Evolutionary conservation across 2,329 filamentous ascomycete genomes (phyloP), one percentile per base, ranked within the genome.

Genomic region (Exserohilum rostratum): DNA sequence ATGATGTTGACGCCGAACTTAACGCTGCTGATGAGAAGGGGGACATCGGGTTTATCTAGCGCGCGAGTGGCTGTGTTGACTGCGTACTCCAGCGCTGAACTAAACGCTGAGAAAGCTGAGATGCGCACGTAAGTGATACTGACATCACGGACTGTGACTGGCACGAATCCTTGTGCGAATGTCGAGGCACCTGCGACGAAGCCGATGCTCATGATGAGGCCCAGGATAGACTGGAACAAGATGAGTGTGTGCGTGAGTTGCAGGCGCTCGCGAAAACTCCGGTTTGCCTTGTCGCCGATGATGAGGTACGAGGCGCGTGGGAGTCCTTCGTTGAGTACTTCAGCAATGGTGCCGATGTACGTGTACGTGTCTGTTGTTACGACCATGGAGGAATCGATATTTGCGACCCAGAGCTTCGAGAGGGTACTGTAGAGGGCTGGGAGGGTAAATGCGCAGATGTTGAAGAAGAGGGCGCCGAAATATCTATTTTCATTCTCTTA

Each of bases 291-390:
- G 71, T 91, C 86, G 6, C 86, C 87, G 52, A 91, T 90, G 52
- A 89, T 81, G 5, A 87, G 78, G 84, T 86, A 91, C 0, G 87
- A 81, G 0, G 87, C 85, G 18, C 87, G 80, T 0, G 88, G 88
- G 0, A 91, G 82, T 0, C 88, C 88, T 68, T 91, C 88, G 60
- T 91, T 91, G 13, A 91, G 72, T 0, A 90, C 87, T 67, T 91
- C 86, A 1, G 82, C 83, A 0, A 90, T 79, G 0, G 86, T 82
- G 17, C 83, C 80, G 55, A 91, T 89, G 69, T 91, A 91, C 0
- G 86, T 90, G 71, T 88, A 90, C 0, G 82, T 77, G 53, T 89
- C 86, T 0, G 85, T 88, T 0, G 85, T 88, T 15, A 83, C 85
- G 1, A 89, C 84, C 57, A 84, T 77, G 1, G 79, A 83, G 0